These are phyloP conservation scores for Logfia minima DNA, from an alignment of 129 eudicot species.

Conservation along the genomic window DNA sequence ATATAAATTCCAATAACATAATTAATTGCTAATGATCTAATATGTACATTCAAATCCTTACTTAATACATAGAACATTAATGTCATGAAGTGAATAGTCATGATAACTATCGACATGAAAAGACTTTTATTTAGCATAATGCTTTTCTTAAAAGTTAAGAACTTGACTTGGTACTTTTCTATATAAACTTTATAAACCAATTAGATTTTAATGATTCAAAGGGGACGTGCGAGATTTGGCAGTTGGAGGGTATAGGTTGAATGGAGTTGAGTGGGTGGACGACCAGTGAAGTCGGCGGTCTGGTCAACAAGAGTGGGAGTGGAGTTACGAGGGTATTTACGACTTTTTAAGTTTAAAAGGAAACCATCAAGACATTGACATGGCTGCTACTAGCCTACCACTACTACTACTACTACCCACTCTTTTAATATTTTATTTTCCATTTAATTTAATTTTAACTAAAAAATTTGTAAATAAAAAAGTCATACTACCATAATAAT, in stretches of 20 bases:
- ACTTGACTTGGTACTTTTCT: too few species aligned
- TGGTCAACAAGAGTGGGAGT: constrained; percentile 52
- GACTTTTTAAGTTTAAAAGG: constrained; percentile 27
- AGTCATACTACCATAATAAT: neutral
- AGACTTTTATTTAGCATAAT: too few species aligned
- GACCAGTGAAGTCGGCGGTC: constrained; percentile 56
- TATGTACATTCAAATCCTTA: too few species aligned
- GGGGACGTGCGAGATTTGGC: neutral
- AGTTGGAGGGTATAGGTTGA: constrained; percentile 29
- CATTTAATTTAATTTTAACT: too few species aligned
- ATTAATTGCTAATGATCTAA: too few species aligned
- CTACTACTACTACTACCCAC: neutral
- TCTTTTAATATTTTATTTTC: neutral
- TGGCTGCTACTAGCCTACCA: constrained; percentile 23
- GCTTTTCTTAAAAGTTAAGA: too few species aligned
- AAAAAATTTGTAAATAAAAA: too few species aligned
- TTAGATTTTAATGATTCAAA: neutral
- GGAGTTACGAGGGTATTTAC: constrained; percentile 26
- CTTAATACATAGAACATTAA: too few species aligned
- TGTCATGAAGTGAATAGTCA: too few species aligned
- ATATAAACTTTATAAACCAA: neutral
- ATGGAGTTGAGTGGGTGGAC: constrained; percentile 26
- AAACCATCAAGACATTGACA: constrained; percentile 25
- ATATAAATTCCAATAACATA: too few species aligned
- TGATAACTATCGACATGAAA: too few species aligned